phyloP scores from a whole-genome alignment of 306 rosid species.

The Psophocarpus tetragonolobus region DNA sequence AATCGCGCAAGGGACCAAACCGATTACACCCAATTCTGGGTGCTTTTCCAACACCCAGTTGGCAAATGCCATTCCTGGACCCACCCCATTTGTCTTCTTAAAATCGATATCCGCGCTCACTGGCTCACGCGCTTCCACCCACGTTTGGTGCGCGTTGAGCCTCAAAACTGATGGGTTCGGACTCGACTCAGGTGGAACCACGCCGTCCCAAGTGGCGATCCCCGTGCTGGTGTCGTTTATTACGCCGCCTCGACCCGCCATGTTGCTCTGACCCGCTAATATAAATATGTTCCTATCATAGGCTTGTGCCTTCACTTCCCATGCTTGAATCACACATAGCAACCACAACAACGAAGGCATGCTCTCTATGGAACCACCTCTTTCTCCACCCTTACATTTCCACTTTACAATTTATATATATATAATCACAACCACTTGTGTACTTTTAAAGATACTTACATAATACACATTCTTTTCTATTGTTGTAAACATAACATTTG shows the following conservation, averaged over 20 bases:
- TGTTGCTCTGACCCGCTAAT: slow-evolving; percentile 97
- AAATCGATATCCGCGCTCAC: slow-evolving; percentile 60
- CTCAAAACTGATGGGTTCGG: slow-evolving; percentile 50
- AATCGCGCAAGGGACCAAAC: slow-evolving; percentile 59
- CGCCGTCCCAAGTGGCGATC: slow-evolving; percentile 58
- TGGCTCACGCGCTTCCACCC: slow-evolving; percentile 80
- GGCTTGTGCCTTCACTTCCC: slow-evolving; percentile 10
- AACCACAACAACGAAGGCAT: slow-evolving; percentile 24
- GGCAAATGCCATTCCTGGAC: slow-evolving; percentile 52
- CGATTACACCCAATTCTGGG: slow-evolving; percentile 33
- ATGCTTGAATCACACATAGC: background rate
- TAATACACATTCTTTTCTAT: too few relatives aligned
- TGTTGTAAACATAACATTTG: too few relatives aligned
- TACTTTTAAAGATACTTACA: too few relatives aligned
- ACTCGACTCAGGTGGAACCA: slow-evolving; percentile 52
- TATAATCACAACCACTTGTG: too few relatives aligned
- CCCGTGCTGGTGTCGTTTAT: slow-evolving; percentile 35
- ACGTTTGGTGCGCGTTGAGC: slow-evolving; percentile 49
- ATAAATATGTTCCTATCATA: slow-evolving; percentile 50
- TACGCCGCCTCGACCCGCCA: slow-evolving; percentile 93
- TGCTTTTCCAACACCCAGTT: slow-evolving; percentile 33
- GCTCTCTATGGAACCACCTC: background rate
- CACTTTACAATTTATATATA: too few relatives aligned
- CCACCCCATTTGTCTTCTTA: slow-evolving; percentile 40
- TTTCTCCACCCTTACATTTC: background rate